A percentile compares a stretch with the other conserved stretches of the same genome.
Evolutionary conservation across 2,329 filamentous ascomycete species (phyloP).

Genomic region (Colletotrichum lupini): DNA sequence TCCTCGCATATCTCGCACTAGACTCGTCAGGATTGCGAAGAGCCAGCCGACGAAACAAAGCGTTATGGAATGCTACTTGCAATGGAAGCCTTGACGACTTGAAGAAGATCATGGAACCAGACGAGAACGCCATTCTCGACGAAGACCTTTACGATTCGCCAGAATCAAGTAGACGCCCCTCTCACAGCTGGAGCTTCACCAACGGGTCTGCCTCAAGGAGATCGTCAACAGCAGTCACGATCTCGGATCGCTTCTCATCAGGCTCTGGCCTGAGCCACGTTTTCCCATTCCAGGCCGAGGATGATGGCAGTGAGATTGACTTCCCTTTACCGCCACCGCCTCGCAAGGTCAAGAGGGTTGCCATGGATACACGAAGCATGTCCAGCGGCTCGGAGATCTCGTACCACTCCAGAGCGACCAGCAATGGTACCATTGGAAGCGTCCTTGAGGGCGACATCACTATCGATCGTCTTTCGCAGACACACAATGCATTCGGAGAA

Average conservation of each 20-base stretch:
- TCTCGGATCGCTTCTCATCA: constrained; percentile 63
- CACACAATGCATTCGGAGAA: constrained; percentile 77
- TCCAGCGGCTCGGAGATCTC: constrained; percentile 89
- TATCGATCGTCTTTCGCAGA: constrained; percentile 80
- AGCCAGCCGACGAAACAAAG: constrained; percentile 86
- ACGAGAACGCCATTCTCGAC: constrained; percentile 58
- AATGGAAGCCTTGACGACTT: constrained; percentile 82
- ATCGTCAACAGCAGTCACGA: constrained; percentile 54
- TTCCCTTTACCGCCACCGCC: constrained; percentile 53
- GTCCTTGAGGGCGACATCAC: constrained; percentile 88
- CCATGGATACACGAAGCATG: constrained; percentile 89
- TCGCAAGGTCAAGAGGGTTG: constrained; percentile 77
- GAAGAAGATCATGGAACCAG: constrained; percentile 82
- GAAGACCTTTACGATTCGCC: constrained; percentile 56
- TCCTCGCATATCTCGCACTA: constrained; percentile 85
- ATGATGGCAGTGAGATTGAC: constrained; percentile 41
- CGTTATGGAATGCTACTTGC: constrained; percentile 87
- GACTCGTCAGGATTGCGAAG: constrained; percentile 85
- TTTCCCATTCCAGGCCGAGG: constrained; percentile 80
- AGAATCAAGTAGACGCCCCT: constrained; percentile 56
- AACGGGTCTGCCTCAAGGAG: constrained; percentile 55
- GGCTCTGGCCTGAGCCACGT: constrained; percentile 80
- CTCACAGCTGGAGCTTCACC: constrained; percentile 59
- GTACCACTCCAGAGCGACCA: constrained; percentile 82
- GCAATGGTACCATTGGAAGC: constrained; percentile 78